A percentile compares a stretch with the other conserved stretches of the same genome.
Conservation (phyloP, 306 rosid genomes). For the Lathyrus oleraceus region DNA sequence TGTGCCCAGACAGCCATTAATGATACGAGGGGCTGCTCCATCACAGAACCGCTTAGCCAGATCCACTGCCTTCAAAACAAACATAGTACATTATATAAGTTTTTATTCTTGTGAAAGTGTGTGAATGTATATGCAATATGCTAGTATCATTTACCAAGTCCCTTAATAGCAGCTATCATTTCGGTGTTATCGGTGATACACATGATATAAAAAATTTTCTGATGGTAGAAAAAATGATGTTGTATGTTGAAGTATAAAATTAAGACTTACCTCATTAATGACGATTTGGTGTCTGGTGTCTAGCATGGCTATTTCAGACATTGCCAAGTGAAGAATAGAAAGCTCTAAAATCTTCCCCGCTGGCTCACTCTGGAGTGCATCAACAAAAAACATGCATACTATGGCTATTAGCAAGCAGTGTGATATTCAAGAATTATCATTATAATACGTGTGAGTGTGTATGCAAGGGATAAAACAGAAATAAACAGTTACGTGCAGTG, state of each 20-base stretch:
- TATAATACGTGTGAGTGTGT: not conserved
- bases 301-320: slow-evolving; percentile 76
- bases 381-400: slow-evolving; percentile 27
- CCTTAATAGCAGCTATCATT: not conserved
- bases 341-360: slow-evolving; percentile 87
- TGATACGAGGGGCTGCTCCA: slow-evolving; percentile 87
- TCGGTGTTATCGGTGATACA: not conserved
- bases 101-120: not conserved
- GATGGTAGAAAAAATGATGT: not conserved
- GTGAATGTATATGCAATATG: not conserved
- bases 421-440: slow-evolving; percentile 13
- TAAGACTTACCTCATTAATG: slow-evolving; percentile 74
- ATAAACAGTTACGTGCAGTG: not conserved
- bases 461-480: slow-evolving; percentile 21
- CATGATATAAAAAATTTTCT: not conserved
- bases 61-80: slow-evolving; percentile 80
- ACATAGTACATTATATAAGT: not conserved
- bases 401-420: slow-evolving; percentile 27
- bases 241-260: slow-evolving; percentile 1
- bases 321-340: slow-evolving; percentile 90
- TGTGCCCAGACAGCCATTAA: slow-evolving; percentile 89
- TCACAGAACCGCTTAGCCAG: slow-evolving; percentile 94
- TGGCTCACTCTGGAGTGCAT: slow-evolving; percentile 61
- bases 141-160: not conserved
- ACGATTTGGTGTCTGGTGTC: slow-evolving; percentile 81